Base-by-base conservation (phyloP, 176 grass and related monocot species). In the Carex parvula region DNA sequence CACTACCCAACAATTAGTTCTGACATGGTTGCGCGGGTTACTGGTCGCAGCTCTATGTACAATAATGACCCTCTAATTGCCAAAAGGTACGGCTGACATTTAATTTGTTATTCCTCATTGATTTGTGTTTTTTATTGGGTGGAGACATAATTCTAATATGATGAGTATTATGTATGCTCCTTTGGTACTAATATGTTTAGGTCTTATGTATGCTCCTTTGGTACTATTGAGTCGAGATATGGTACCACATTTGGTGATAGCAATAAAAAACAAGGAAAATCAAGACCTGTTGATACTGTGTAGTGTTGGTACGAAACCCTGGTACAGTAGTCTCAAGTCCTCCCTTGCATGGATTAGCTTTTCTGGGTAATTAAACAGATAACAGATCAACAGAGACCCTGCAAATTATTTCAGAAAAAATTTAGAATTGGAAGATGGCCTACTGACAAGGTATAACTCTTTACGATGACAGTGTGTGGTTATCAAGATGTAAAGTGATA, bases 1-100 rank as follows among this genome's bases (percentile, higher is more conserved):
- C 96, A 95, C 84, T 98, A 98, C 81, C 96, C 96, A 15, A 95
- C 96, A 79, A 95, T 98, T 83, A 98, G 96, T 84, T 91, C 91
- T 63, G 96, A 98, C 75, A 98, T 98, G 96, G 82, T 95, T 84
- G 87, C 89, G 58, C 93, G 93, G 84, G 92, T 98, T 89, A 92
- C 77, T 18, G 83, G 88, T 67, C 83, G 32, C 64, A 92, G 60
- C 73, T 93, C 85, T 68, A 95, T 98, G 93, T 98, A 98, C 76
- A 98, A 98, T 64, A 98, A 98, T 70, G 84, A 92, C 70, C 85
- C 89, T 78, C 82, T 60, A 84, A 90, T 98, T 52, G 85, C 96
- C 82, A 86, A 79, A 87, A 95, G 96, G 96, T 98, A 86, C 26
- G 52, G 3, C 72, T 29, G 42, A 53, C 9, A 63, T 53, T 26